Evolutionary conservation across 345 rosid genomes (phyloP), one percentile per base, ranked within the genome.

Genomic region (Eucalyptus pumila): DNA sequence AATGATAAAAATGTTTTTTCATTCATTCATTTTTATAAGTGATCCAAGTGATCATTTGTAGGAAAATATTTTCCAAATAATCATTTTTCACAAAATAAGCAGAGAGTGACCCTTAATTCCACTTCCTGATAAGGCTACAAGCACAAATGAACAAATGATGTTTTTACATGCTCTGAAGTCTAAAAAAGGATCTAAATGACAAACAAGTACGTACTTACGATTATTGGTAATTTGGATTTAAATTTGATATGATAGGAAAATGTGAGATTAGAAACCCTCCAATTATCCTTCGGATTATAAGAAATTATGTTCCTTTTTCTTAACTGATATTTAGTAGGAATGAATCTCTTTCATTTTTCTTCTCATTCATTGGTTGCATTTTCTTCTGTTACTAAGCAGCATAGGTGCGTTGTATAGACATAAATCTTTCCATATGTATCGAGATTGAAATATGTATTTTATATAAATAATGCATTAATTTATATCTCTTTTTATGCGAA

Each of bases 41-140:
- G 13, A 10, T 56, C 6, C 0, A 56, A 56, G 0, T 6, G 0
- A 4, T 56, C 6, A 23, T 56, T 56, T 10, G 5, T 56, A 9
- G 6, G 30, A 56, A 56, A 24, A 24, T 56, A 10, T 56, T 56
- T 56, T 56, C 0, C 14, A 56, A 56, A 10, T 10, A 9, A 56
- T 56, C 6, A 23, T 56, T 56, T 52, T 56, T 56, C 13, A 23
- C 14, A 0, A 24, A 56, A 56, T 5, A 56, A 56, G 6, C 0
- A 0, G 30, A 56, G 62, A 56, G 12, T 23, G 14, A 56, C 62
- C 62, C 62, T 56, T 56, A 23, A 24, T 56, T 24, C 62, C 30
- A 11, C 62, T 56, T 56, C 62, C 6, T 2, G 0, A 56, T 26
- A 24, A 52, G 58, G 62, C 30, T 56, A 56, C 62, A 56, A 23